Percentiles rank a stretch among this genome's conserved stretches.
phyloP scores from a whole-genome alignment of 2,329 filamentous ascomycete species.

The Colletotrichum sp. region DNA sequence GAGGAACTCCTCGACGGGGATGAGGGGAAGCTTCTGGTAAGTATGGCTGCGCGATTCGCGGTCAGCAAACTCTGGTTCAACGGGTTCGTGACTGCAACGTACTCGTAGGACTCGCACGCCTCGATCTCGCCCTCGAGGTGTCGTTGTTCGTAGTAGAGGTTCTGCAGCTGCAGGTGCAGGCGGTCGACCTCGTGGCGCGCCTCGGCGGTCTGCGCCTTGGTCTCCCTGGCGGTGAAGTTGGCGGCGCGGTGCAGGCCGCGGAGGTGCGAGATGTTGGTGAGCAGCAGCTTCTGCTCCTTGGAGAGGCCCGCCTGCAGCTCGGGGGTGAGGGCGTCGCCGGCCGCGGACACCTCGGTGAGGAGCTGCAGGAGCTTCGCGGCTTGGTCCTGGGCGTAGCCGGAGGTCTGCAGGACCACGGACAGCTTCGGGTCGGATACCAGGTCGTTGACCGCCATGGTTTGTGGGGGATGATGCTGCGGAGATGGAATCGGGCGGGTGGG shows the following conservation, averaged over 20 bases:
- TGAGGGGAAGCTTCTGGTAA: constrained; percentile 84
- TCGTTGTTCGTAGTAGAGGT: constrained; percentile 94
- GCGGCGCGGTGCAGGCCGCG: constrained; percentile 85
- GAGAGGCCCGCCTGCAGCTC: constrained; percentile 65
- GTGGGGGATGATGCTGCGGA: not conserved
- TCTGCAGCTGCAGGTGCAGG: constrained; percentile 91
- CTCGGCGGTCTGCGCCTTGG: constrained; percentile 85
- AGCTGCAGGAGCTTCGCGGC: constrained; percentile 69
- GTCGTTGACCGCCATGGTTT: constrained; percentile 41
- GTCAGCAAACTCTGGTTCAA: constrained; percentile 20
- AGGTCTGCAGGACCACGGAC: constrained; percentile 71
- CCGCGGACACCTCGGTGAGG: constrained; percentile 47
- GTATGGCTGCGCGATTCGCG: constrained; percentile 67
- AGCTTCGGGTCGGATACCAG: constrained; percentile 56
- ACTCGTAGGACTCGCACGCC: constrained; percentile 93
- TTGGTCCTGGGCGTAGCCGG: constrained; percentile 75
- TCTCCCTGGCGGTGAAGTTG: constrained; percentile 80
- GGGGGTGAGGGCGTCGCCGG: constrained; percentile 43
- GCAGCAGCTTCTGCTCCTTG: constrained; percentile 80
- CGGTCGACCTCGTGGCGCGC: constrained; percentile 89
- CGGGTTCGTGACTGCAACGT: constrained; percentile 34
- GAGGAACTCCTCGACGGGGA: constrained; percentile 84
- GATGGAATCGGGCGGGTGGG: not conserved
- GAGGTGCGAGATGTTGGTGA: constrained; percentile 79
- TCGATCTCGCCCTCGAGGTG: constrained; percentile 89